Percentiles rank a stretch among this genome's conserved stretches.
Conservation (phyloP, 2,329 filamentous ascomycete genomes). For the Hypoxylon sp. region DNA sequence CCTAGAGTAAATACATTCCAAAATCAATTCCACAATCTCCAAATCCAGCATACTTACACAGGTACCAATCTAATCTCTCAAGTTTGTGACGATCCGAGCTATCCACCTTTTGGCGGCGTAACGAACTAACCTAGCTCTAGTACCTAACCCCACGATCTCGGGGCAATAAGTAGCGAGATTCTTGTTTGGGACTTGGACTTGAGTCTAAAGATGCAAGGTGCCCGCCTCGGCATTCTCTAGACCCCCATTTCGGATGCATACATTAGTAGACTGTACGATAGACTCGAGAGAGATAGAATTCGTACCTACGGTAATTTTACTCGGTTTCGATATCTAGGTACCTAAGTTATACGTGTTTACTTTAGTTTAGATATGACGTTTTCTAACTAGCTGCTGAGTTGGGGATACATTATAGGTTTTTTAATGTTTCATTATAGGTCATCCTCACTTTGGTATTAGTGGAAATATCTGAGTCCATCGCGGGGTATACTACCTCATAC, state of each 20-base stretch:
- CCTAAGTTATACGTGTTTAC: constrained; percentile 16
- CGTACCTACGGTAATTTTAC: not conserved
- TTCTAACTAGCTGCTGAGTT: not conserved
- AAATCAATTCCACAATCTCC: constrained; percentile 17
- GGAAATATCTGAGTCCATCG: constrained; percentile 38
- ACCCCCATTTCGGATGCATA: constrained; percentile 18
- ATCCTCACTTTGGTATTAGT: constrained; percentile 27
- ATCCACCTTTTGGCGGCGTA: constrained; percentile 15
- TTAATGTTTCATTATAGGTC: constrained; percentile 15
- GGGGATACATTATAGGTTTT: constrained; percentile 5
- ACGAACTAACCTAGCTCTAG: constrained; percentile 12
- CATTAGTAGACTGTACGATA: not conserved
- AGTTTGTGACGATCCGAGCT: constrained; percentile 5
- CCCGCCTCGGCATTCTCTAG: constrained; percentile 37
- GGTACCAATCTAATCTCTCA: not conserved
- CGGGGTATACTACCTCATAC: constrained; percentile 33
- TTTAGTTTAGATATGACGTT: not conserved
- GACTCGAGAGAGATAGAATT: not conserved
- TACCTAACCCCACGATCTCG: constrained; percentile 46
- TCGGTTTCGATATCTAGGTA: not conserved
- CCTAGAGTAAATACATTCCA: constrained; percentile 1
- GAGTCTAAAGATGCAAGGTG: constrained; percentile 28
- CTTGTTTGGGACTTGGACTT: constrained; percentile 13
- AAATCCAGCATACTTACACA: constrained; percentile 7
- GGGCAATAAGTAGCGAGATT: constrained; percentile 44